phyloP scores from a whole-genome alignment of 2,329 filamentous ascomycete species.

The Aspergillus puulaauensis region DNA sequence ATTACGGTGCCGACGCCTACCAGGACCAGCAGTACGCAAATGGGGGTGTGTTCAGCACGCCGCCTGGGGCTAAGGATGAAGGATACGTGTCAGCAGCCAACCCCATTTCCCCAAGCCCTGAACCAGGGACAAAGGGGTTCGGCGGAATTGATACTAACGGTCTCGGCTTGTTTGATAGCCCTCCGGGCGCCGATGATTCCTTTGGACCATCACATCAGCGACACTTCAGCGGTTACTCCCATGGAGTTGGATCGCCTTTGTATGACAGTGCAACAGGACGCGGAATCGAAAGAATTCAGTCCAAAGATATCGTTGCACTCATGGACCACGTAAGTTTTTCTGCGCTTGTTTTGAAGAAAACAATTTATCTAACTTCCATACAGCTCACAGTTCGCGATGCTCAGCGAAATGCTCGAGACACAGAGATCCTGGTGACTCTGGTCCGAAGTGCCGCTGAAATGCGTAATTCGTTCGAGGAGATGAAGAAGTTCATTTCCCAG shows the following conservation, averaged over 20 bases:
- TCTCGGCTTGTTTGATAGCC: constrained; percentile 52
- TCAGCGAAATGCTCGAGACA: constrained; percentile 92
- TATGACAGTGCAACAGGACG: constrained; percentile 87
- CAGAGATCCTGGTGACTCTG: constrained; percentile 90
- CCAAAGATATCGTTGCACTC: constrained; percentile 91
- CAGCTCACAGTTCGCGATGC: constrained; percentile 92
- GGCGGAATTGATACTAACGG: constrained; percentile 56
- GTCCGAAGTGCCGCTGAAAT: constrained; percentile 94
- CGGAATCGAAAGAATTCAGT: constrained; percentile 88
- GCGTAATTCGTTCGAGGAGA: constrained; percentile 92
- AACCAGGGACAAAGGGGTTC: constrained; percentile 46
- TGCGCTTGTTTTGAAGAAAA: neutral
- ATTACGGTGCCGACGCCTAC: constrained; percentile 39
- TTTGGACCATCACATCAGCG: constrained; percentile 62
- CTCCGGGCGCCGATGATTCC: constrained; percentile 57
- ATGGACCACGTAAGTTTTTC: constrained; percentile 80
- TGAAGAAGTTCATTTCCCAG: constrained; percentile 87
- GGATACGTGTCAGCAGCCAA: constrained; percentile 82
- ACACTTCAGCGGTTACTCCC: constrained; percentile 83
- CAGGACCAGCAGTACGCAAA: constrained; percentile 39
- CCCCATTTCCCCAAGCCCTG: constrained; percentile 53
- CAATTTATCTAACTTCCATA: constrained; percentile 26
- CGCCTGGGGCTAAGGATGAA: constrained; percentile 72
- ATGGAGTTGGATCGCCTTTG: constrained; percentile 83
- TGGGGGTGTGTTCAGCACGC: constrained; percentile 48